Evolutionary conservation across 108 stramenopile species (phyloP), one percentile per base, ranked within the genome.

Genomic region (Skeletonema marinoi): DNA sequence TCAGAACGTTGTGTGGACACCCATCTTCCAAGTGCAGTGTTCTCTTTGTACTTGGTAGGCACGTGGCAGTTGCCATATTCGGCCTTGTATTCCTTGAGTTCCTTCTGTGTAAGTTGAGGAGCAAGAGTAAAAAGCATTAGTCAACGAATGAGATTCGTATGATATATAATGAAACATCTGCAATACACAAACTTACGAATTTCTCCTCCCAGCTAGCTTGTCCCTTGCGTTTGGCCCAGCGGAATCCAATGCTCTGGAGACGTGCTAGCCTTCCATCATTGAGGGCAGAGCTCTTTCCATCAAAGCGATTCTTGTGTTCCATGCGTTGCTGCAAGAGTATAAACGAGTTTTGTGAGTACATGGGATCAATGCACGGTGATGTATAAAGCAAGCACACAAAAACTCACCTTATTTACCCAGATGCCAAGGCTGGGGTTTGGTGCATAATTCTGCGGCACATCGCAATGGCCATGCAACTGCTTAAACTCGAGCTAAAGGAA

Each of bases 371-470:
- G 16, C 9, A 68, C 2, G 12, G 46, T 51, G 33, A 48, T 32
- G 21, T 6, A 21, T 35, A 56, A 54, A 54, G 33, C 35, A 60
- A 32, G 51, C 60, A 69, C n/a, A 17, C n/a, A 17, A 50, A 2
- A 5, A 35, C 77, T 67, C 3, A 79, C 78, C 78, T 79, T 81
- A 58, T 81, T 81, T 38, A 90, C 89, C 93, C 90, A 94, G 70
- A 88, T 90, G 8, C 93, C 93, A 41, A 94, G 75, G 39, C 86
- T 81, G 3, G 85, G 66, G 70, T 94, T 94, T n/a, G 67, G 74
- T 19, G 80, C 60, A 75, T 89, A 90, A 48, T 88, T 81, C 13
- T 89, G 89, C 11, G 90, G 93, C 29, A 94, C 93, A 69, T 94
- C 88, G 65, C 90, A 92, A 79, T 94, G 83, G 12, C 90, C 89